phyloP scores from a whole-genome alignment of 2,329 filamentous ascomycete species.

The Zalaria sp. region DNA sequence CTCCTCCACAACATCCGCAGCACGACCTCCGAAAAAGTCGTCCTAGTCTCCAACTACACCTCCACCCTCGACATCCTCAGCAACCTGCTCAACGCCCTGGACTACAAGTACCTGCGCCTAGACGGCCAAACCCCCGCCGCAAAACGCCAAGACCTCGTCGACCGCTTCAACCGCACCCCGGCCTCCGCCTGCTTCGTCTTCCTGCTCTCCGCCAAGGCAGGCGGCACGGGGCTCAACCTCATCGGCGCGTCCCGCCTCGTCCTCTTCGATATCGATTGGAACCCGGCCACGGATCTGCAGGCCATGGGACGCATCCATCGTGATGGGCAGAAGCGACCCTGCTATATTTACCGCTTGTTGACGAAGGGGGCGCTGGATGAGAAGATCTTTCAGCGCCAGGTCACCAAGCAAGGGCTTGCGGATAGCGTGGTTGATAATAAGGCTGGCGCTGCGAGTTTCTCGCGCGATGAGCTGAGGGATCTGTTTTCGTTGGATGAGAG shows the following conservation, averaged over 20 bases:
- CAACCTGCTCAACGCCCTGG: constrained; percentile 44
- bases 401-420: constrained; percentile 56
- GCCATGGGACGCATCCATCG: constrained; percentile 64
- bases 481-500: constrained; percentile 51
- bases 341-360: constrained; percentile 55
- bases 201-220: constrained; percentile 58
- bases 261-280: constrained; percentile 65
- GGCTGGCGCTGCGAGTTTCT: constrained; percentile 45
- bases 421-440: constrained; percentile 60
- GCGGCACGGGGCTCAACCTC: constrained; percentile 55
- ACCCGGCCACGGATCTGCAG: constrained; percentile 58
- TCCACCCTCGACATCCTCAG: constrained; percentile 55
- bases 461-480: constrained; percentile 50
- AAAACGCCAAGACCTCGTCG: constrained; percentile 54
- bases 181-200: constrained; percentile 50
- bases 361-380: constrained; percentile 57
- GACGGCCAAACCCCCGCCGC: constrained; percentile 51
- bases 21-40: constrained; percentile 54
- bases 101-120: constrained; percentile 50
- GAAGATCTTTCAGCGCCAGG: constrained; percentile 61
- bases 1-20: constrained; percentile 47
- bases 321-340: constrained; percentile 54
- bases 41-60: constrained; percentile 65
- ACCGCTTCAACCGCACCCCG: constrained; percentile 51
- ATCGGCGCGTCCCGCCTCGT: constrained; percentile 56